Percentiles rank a stretch among this genome's conserved stretches.
phyloP scores from a whole-genome alignment of 371 early-diverging fungal species.

The Mortierella sp. region DNA sequence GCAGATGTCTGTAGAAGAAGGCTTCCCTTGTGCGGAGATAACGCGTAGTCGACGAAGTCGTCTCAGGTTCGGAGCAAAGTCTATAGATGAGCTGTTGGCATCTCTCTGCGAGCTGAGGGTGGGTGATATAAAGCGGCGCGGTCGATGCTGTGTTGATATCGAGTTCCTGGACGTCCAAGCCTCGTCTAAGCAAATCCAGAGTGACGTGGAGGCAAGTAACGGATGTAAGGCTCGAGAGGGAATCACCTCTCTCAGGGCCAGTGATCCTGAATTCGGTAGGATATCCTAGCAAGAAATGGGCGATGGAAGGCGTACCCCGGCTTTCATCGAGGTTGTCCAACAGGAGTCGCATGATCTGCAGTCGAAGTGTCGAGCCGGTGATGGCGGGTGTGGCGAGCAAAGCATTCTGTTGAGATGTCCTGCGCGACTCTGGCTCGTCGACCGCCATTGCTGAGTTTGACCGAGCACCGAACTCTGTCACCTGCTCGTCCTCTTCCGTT shows the following conservation, averaged over 20 bases:
- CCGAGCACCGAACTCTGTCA: slow-evolving; percentile 38
- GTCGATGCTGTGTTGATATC: slow-evolving; percentile 20
- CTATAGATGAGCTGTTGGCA: slow-evolving; percentile 88
- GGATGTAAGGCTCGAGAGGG: slow-evolving; percentile 53
- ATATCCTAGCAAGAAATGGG: slow-evolving; percentile 91
- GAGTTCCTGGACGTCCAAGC: slow-evolving; percentile 50
- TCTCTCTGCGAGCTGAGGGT: slow-evolving; percentile 86
- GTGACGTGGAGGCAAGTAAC: slow-evolving; percentile 76
- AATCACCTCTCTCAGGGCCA: slow-evolving; percentile 57
- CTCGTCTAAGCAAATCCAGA: slow-evolving; percentile 72
- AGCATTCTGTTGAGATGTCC: slow-evolving; percentile 17
- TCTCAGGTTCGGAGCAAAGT: slow-evolving; percentile 77
- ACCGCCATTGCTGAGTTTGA: slow-evolving; percentile 22
- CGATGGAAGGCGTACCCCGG: slow-evolving; percentile 72
- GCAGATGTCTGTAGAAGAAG: slow-evolving; percentile 77
- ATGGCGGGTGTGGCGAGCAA: slow-evolving; percentile 31
- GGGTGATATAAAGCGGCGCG: slow-evolving; percentile 68
- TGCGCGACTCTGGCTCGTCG: slow-evolving; percentile 34
- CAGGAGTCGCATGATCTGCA: slow-evolving; percentile 79
- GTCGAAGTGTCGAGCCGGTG: slow-evolving; percentile 65
- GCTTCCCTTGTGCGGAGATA: slow-evolving; percentile 84
- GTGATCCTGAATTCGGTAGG: slow-evolving; percentile 58
- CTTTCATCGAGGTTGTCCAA: slow-evolving; percentile 66
- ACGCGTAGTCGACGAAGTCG: slow-evolving; percentile 79
- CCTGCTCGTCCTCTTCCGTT: slow-evolving; percentile 56